These are phyloP conservation scores for Lactarius sanguifluus DNA, from an alignment of 768 basidiomycete genomes.

Conservation along the genomic window DNA sequence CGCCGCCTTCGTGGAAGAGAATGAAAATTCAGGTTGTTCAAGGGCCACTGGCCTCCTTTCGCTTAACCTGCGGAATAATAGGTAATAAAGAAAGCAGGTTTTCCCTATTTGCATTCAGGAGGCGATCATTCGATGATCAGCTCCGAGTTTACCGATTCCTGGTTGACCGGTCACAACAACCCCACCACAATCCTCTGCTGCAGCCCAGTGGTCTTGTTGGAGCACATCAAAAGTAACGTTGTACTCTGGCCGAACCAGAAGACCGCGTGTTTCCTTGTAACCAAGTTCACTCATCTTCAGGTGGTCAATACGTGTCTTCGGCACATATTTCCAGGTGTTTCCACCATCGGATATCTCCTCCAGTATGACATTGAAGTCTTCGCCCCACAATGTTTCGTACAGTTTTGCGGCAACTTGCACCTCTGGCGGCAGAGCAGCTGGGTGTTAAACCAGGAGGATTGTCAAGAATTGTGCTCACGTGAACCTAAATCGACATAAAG, in stretches of 20 bases:
- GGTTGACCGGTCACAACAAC: background rate
- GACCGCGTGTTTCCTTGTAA: background rate
- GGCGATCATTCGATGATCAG: background rate
- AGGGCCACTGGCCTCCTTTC: background rate
- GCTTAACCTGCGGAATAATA: background rate
- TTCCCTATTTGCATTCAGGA: background rate
- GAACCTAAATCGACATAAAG: background rate
- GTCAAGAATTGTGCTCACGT: too few species aligned
- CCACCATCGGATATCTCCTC: background rate
- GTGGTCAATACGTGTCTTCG: background rate
- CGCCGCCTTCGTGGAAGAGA: too few species aligned
- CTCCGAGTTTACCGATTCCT: background rate
- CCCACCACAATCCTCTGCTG: too few species aligned
- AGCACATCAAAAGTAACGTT: background rate
- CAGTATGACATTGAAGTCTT: background rate
- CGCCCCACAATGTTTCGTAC: background rate
- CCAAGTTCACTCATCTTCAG: background rate
- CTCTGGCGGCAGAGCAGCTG: background rate
- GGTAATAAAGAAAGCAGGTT: background rate
- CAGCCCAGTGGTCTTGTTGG: accelerated
- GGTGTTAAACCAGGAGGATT: background rate
- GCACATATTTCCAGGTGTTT: background rate
- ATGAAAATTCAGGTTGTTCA: too few species aligned
- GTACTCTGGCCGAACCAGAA: background rate
- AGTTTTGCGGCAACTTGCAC: background rate